These are phyloP conservation scores for Bipolaris victoriae DNA, from an alignment of 2,329 filamentous ascomycete species.

Conservation along the genomic window DNA sequence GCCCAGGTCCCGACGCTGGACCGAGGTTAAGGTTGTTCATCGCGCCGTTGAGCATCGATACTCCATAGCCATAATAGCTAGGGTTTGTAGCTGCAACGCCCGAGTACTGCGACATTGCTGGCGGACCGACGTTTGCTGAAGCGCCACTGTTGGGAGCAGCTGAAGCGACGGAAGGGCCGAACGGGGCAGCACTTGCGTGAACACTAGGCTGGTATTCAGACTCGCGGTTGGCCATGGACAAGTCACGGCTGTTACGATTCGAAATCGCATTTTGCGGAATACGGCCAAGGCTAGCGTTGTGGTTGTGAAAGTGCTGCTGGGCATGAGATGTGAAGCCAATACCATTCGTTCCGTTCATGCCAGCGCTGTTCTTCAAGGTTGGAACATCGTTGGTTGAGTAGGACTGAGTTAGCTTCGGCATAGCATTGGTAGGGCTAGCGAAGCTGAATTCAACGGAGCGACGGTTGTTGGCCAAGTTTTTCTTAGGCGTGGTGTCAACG, in stretches of 20 bases:
- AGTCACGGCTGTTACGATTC: constrained; percentile 75
- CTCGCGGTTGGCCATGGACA: constrained; percentile 59
- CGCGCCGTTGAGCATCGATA: constrained; percentile 69
- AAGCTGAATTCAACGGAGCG: constrained; percentile 57
- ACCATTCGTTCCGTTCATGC: constrained; percentile 49
- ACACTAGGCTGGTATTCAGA: constrained; percentile 69
- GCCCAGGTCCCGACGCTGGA: constrained; percentile 26
- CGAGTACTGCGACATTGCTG: constrained; percentile 44
- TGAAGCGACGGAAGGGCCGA: constrained; percentile 67
- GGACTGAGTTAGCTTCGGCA: constrained; percentile 81
- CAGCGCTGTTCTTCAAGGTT: constrained; percentile 75
- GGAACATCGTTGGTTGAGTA: constrained; percentile 91
- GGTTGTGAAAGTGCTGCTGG: constrained; percentile 68
- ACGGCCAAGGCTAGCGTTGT: constrained; percentile 81
- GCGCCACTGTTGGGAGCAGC: constrained; percentile 30
- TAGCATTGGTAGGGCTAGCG: constrained; percentile 64
- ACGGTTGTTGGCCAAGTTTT: constrained; percentile 50
- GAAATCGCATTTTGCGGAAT: constrained; percentile 71
- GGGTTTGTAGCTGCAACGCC: constrained; percentile 24
- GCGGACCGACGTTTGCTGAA: constrained; percentile 36
- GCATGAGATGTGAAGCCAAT: constrained; percentile 57
- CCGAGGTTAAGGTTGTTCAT: constrained; percentile 66
- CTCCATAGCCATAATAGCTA: constrained; percentile 61
- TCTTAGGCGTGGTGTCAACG: constrained; percentile 51
- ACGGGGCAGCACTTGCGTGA: constrained; percentile 79